Base-by-base conservation (phyloP, 2,329 filamentous ascomycete species). In the Cladophialophora exuberans region DNA sequence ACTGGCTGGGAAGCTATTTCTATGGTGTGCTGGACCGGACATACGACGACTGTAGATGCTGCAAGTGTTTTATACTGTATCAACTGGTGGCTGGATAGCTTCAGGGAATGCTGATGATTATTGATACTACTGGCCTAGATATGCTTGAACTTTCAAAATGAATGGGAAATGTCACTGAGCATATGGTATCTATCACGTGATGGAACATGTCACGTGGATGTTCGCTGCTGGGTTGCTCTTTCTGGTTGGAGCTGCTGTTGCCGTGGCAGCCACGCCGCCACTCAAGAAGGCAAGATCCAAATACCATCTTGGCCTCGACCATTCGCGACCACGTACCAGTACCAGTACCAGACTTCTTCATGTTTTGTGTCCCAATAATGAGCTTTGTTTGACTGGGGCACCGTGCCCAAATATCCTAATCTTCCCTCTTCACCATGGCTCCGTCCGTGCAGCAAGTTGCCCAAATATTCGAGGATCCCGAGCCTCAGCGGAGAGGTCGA, bases 391-490 rank as follows among this genome's bases (percentile, higher is more conserved):
- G 54, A 52, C 33, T 46, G 54, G n/a, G 50, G 50, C 49, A 47
- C 57, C 53, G 54, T 57, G 54, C 56, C 25, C 57, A 22, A 54
- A 52, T 56, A 57, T 60, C 49, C 51, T 52, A 30, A 13, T 54
- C 45, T 25, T 39, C 22, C 30, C n/a, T 39, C 18, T 30, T 52
- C 51, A 57, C 30, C 36, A 65, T 62, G 63, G 54, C 51, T 26
- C 52, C 61, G 15, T 56, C 56, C 23, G 58, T 62, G 25, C 55
- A 54, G 28, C 55, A 61, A 22, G 57, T 62, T 25, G 60, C 63
- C 23, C 58, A 53, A 23, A 66, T 66, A 25, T 66, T 62, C 44
- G 64, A 66, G 44, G 64, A 66, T 42, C 56, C 56, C 6, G 59
- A 64, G 30, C 56, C 61, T 43, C 47, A 54, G 25, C 42, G 30